Base-by-base conservation (phyloP, 2,329 filamentous ascomycete genomes). In the Penicillium sp. region DNA sequence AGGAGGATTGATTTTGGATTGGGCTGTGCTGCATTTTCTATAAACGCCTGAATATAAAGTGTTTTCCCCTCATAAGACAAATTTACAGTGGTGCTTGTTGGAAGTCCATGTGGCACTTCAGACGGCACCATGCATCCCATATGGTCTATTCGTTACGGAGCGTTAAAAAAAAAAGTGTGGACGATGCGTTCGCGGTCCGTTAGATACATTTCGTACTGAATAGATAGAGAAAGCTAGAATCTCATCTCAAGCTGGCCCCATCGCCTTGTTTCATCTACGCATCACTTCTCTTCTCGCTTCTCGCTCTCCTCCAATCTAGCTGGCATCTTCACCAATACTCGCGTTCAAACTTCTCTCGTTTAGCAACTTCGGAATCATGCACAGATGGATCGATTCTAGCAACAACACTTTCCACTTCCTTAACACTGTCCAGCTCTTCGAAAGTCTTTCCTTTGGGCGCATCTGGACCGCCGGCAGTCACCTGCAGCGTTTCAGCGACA, bases 1-100 rank as follows among this genome's bases (percentile, higher is more conserved):
- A 82, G 26, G 84, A 85, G 23, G 86, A 88, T 48, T 61, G 60
- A 61, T 29, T 26, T 26, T 4, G 26, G 26, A 26, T 26, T 26
- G 26, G 26, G 3, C 5, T 26, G 26, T 26, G 26, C 26, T 26
- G 26, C 26, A 26, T 26, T 26, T 26, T 26, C 26, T 26, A 26
- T 26, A 26, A 26, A 26, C 26, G 26, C 26, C 2, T 41, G 35
- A 41, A 41, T 15, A 41, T 15, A 41, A 41, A 15, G 35, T 41
- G 35, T 26, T 26, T 26, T 3, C 35, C 9, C 11, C 35, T 41
- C 35, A 15, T 15, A 41, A 41, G 35, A 41, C 13, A 41, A 5
- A 15, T 41, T 13, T 41, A 41, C 35, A 41, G 26, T 38, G 6
- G 8, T 38, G 31, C 8, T 15, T 41, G 35, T 41, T 41, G 5